Evolutionary conservation across 441 rosid genomes (phyloP).

Genomic region (Pelargonium citronellum): DNA sequence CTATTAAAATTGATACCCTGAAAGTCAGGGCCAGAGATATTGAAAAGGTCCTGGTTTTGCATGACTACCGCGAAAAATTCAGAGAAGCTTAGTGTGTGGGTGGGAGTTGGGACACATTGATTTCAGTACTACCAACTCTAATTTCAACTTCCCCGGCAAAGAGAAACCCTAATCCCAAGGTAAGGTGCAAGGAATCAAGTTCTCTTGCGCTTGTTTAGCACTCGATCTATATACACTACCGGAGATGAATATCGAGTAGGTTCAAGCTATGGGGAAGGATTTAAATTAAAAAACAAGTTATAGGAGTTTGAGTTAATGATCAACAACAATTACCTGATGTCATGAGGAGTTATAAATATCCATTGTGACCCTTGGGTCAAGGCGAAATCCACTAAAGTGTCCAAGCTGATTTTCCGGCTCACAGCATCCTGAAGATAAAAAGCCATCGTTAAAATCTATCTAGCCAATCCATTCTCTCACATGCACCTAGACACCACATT

Average conservation of each 20-base stretch:
- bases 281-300: not conserved
- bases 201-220: not conserved
- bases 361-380: constrained; percentile 79
- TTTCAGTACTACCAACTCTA: not conserved
- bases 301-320: not conserved
- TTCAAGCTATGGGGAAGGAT: not conserved
- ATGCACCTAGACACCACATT: constrained; percentile 7
- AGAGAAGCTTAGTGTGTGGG: no score
- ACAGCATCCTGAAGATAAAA: constrained; percentile 75
- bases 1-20: no score
- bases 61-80: no score
- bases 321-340: constrained; percentile 56
- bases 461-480: constrained; percentile 1
- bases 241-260: not conserved
- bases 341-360: constrained; percentile 98
- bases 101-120: no score
- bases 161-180: not conserved
- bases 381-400: constrained; percentile 82
- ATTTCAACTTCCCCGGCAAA: not conserved
- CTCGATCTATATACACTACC: not conserved
- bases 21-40: no score
- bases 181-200: not conserved
- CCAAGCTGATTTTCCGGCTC: constrained; percentile 89
- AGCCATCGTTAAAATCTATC: not conserved
- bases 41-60: no score